Evolutionary conservation across 257 asterid genomes (phyloP).

Genomic region (Lycium ferocissimum): DNA sequence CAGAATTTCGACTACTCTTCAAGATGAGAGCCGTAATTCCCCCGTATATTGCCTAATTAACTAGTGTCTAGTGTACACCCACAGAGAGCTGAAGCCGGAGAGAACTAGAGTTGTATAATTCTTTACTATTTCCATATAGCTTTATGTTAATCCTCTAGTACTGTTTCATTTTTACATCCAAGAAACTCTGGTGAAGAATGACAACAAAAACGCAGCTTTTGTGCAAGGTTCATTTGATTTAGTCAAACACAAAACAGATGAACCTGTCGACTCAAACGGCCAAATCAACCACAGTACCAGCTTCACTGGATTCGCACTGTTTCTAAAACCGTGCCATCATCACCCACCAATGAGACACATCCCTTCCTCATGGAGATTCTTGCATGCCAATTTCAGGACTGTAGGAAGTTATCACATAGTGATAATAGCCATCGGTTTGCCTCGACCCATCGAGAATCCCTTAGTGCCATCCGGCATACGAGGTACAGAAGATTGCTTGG

Average conservation of each 20-base stretch:
- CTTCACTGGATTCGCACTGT: neutral
- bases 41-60: too few relatives aligned
- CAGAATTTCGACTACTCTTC: too few relatives aligned
- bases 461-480: slow-evolving; percentile 96
- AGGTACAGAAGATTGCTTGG: slow-evolving; percentile 66
- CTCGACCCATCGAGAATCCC: slow-evolving; percentile 95
- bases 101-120: neutral
- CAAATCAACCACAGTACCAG: neutral
- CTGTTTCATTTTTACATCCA: slow-evolving; percentile 17
- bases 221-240: slow-evolving; percentile 19
- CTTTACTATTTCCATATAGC: slow-evolving; percentile 13
- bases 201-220: neutral
- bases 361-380: neutral
- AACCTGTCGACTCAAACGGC: neutral
- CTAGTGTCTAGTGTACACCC: neutral
- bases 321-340: slow-evolving; percentile 13
- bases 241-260: neutral
- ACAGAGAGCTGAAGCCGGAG: neutral
- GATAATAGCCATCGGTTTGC: slow-evolving; percentile 67
- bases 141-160: neutral
- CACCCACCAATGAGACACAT: neutral
- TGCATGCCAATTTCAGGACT: neutral
- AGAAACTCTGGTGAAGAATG: neutral
- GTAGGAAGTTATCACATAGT: slow-evolving; percentile 38
- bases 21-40: too few relatives aligned